A percentile compares a stretch with the other conserved stretches of the same genome.
Conservation (phyloP, 164 flowering plant genomes). For the Akebia trifoliata region DNA sequence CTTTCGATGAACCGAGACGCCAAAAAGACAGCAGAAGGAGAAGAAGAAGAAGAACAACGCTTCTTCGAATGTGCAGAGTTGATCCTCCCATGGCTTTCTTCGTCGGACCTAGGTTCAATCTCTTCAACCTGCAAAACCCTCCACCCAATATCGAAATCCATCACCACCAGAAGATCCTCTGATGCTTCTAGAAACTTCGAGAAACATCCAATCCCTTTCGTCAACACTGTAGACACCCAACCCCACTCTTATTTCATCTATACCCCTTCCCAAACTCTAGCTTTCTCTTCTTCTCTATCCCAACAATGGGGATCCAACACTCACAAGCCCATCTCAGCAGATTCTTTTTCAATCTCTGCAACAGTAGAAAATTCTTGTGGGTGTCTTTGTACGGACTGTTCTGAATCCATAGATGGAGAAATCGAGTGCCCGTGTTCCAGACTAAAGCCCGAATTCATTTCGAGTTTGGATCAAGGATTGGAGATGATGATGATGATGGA, state of each 20-base stretch:
- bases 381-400: conserved; percentile 47
- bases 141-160: conserved; percentile 30
- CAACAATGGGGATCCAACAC: conserved; percentile 58
- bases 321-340: background rate
- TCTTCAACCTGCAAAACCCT: conserved; percentile 65
- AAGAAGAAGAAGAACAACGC: conserved; percentile 1
- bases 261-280: conserved; percentile 43
- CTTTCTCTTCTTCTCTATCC: conserved; percentile 12
- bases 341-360: conserved; percentile 5
- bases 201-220: conserved; percentile 55
- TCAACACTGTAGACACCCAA: conserved; percentile 41
- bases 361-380: conserved; percentile 27
- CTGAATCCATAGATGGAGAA: conserved; percentile 17
- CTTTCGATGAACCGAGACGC: too few relatives aligned
- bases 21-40: too few relatives aligned
- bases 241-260: conserved; percentile 74
- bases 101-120: conserved; percentile 46
- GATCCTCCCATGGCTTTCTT: conserved; percentile 57
- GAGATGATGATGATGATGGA: conserved; percentile 34
- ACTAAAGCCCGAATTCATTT: conserved; percentile 1
- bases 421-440: conserved; percentile 37
- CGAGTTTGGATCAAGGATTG: conserved; percentile 17
- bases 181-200: conserved; percentile 74
- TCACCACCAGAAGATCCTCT: conserved; percentile 43
- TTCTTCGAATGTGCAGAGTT: conserved; percentile 40